These are phyloP conservation scores for Candida piceae DNA, from an alignment of 805 yeast species.

Conservation along the genomic window DNA sequence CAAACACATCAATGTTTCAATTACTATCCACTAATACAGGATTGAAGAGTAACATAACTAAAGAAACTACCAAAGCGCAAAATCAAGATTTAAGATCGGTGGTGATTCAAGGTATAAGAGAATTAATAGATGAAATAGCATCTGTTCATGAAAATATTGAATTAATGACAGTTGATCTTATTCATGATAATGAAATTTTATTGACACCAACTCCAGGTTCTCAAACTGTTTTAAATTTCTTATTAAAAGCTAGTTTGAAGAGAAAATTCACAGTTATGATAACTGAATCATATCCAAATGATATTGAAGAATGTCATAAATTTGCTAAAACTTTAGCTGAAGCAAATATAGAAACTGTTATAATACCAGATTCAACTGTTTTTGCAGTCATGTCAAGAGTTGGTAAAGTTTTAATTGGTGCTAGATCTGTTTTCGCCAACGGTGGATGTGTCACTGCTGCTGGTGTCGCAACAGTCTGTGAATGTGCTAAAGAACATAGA, in stretches of 20 bases:
- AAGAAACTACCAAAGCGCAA: conserved; percentile 34
- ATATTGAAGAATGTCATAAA: conserved; percentile 65
- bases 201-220: conserved; percentile 95
- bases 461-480: conserved; percentile 90
- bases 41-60: conserved; percentile 18
- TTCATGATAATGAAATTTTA: conserved; percentile 84
- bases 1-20: conserved; percentile 83
- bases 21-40: conserved; percentile 50
- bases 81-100: conserved; percentile 72
- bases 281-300: conserved; percentile 90
- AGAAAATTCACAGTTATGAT: conserved; percentile 89
- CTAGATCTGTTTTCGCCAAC: conserved; percentile 88
- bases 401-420: conserved; percentile 91
- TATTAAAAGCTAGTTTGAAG: conserved; percentile 80
- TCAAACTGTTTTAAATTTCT: conserved; percentile 79
- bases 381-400: conserved; percentile 97
- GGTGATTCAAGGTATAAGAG: conserved; percentile 88
- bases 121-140: conserved; percentile 84
- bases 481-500: conserved; percentile 89
- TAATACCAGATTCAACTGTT: conserved; percentile 89
- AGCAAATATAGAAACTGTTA: conserved; percentile 82
- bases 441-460: conserved; percentile 90
- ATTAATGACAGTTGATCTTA: conserved; percentile 84
- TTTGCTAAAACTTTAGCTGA: conserved; percentile 77
- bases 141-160: conserved; percentile 89